Conservation (phyloP, 768 basidiomycete species). For the Russula foetens region DNA sequence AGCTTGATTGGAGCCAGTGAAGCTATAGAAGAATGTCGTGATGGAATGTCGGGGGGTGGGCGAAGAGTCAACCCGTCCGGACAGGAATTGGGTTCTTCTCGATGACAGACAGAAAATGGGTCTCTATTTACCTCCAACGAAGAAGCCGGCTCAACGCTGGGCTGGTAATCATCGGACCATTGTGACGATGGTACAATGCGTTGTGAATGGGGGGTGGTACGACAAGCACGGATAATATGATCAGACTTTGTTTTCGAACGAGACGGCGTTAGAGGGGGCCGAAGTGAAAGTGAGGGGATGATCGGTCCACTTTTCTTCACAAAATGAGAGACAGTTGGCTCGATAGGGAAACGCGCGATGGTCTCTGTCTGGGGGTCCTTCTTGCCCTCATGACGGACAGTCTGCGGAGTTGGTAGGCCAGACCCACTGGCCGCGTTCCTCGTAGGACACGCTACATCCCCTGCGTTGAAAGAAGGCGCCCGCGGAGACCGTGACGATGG, state of each 20-base stretch:
- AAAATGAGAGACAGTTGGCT: neutral
- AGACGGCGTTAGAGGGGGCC: slow-evolving; percentile 3
- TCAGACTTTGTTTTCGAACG: neutral
- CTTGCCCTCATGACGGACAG: neutral
- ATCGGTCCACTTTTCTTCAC: neutral
- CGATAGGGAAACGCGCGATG: neutral
- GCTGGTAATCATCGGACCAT: slow-evolving; percentile 9
- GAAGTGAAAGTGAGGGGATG: neutral
- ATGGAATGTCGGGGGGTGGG: neutral
- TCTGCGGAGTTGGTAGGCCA: slow-evolving; percentile 2
- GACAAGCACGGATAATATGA: neutral
- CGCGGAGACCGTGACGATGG: neutral
- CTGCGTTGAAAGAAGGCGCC: neutral
- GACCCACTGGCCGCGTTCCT: neutral
- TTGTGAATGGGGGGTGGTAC: slow-evolving; percentile 12
- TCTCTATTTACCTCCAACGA: neutral
- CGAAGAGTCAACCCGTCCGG: neutral
- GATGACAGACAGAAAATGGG: neutral
- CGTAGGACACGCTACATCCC: neutral
- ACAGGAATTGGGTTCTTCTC: neutral
- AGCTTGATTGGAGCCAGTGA: neutral
- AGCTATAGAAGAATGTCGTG: neutral
- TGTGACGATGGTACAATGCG: slow-evolving; percentile 16
- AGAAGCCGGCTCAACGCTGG: neutral
- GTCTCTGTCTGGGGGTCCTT: neutral